These are phyloP conservation scores for Xerocomellus amylosporus DNA, from an alignment of 768 basidiomycete species.

Conservation along the genomic window DNA sequence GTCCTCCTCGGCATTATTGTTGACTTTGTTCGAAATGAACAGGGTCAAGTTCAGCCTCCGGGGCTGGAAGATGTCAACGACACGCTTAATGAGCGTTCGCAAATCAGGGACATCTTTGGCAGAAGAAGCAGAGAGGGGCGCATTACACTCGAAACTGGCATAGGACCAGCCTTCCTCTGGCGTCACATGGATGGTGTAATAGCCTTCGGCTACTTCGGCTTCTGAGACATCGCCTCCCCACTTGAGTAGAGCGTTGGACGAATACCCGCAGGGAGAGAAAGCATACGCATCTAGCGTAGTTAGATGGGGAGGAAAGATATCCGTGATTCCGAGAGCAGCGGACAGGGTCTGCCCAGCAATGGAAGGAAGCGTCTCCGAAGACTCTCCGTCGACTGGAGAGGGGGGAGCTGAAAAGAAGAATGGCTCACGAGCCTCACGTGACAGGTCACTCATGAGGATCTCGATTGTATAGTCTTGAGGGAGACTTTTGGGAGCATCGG, in stretches of 20 bases:
- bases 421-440: conserved; percentile 65
- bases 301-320: conserved; percentile 74
- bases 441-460: conserved; percentile 94
- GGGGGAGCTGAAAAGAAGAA: conserved; percentile 61
- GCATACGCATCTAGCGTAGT: conserved; percentile 90
- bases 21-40: conserved; percentile 75
- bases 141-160: conserved; percentile 98
- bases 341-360: conserved; percentile 48
- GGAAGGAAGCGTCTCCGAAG: conserved; percentile 32
- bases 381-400: conserved; percentile 52
- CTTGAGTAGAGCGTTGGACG: conserved; percentile 83
- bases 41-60: conserved; percentile 81
- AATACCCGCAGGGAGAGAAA: conserved; percentile 95
- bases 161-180: conserved; percentile 98
- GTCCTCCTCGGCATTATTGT: conserved; percentile 41
- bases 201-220: conserved; percentile 60
- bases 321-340: conserved; percentile 68
- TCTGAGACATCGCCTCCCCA: conserved; percentile 42
- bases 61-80: conserved; percentile 92
- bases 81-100: conserved; percentile 76
- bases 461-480: conserved; percentile 92
- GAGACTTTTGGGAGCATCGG: conserved; percentile 12
- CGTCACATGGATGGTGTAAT: conserved; percentile 98
- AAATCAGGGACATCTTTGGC: conserved; percentile 64
- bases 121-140: conserved; percentile 54